Base-by-base conservation (phyloP, 2,329 filamentous ascomycete species). In the Calycina herbarum region DNA sequence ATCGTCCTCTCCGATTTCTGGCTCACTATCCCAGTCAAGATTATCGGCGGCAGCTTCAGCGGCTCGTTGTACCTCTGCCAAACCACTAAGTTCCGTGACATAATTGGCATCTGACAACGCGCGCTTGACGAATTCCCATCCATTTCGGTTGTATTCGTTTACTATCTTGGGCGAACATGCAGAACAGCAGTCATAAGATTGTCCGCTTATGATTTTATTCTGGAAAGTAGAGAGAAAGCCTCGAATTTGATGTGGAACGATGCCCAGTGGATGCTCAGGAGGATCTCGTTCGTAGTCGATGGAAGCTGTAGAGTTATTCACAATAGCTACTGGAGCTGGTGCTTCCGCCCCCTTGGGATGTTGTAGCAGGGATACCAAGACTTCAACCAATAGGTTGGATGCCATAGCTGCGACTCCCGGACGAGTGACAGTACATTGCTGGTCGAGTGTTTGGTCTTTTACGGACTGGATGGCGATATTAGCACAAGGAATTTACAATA, bases 361-460 rank as follows among this genome's bases (percentile, higher is more conserved):
- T 75, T 99, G 95, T 10, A 97, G 82, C 42, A 97, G 80, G 66
- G 92, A 96, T 10, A 94, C 89, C 33, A 99, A 84, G 5, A 98
- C 83, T 77, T 99, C 95, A 59, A 98, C 94, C 5, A 97, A 84
- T 40, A 96, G 83, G 1, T 93, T 92, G 2, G 95, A 97, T 7
- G 95, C 95, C 64, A 97, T 95, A 10, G 93, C 90, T 15, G 95
- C 94, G 42, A 97, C 88, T 17, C 95, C 95, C 0, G 95, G 95
- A 10, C 95, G 88, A 2, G 95, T 99, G 24, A 99, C 95, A 0
- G 95, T 99, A 78, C 95, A 99, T 79, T 98, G 95, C 77, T 99
- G 95, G 76, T 99, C 95, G 11, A 99, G 87, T 0, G 95, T 98
- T 72, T 94, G 92, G 74, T 97, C 93, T 78, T 94, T 97, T 75